Conservation (phyloP, 164 flowering plant species). For the Aristolochia contorta region DNA sequence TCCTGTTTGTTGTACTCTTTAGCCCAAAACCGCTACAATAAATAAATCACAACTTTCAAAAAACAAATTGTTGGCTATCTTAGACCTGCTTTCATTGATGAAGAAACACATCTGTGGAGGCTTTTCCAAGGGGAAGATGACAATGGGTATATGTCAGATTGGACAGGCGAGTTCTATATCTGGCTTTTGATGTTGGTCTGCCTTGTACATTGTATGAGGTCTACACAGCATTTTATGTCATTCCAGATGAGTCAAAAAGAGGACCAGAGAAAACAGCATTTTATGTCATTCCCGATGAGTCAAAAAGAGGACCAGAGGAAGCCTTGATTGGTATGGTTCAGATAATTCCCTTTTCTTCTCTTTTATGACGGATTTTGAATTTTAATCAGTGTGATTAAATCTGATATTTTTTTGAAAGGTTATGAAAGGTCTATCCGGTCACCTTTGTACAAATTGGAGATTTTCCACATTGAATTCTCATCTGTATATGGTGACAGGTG, state of each 20-base stretch:
- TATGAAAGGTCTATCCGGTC: slow-evolving; percentile 29
- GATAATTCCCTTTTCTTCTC: not conserved
- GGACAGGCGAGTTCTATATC: slow-evolving; percentile 46
- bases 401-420: slow-evolving; percentile 16
- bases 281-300: no score
- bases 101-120: slow-evolving; percentile 53
- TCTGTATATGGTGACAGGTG: no score
- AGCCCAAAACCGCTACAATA: no score
- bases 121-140: slow-evolving; percentile 36
- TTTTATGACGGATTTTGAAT: not conserved
- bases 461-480: no score
- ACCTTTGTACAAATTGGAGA: no score
- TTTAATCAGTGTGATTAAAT: slow-evolving; percentile 24
- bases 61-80: no score
- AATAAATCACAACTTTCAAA: no score
- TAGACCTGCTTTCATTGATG: slow-evolving; percentile 56
- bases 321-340: slow-evolving; percentile 14
- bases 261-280: no score
- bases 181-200: not conserved
- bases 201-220: not conserved
- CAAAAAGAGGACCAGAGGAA: slow-evolving; percentile 16
- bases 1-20: no score
- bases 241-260: slow-evolving; percentile 12
- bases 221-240: not conserved
- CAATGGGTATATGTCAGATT: slow-evolving; percentile 36